Evolutionary conservation across 495 filamentous ascomycete genomes (phyloP).

Genomic region (Bacidia rubella): DNA sequence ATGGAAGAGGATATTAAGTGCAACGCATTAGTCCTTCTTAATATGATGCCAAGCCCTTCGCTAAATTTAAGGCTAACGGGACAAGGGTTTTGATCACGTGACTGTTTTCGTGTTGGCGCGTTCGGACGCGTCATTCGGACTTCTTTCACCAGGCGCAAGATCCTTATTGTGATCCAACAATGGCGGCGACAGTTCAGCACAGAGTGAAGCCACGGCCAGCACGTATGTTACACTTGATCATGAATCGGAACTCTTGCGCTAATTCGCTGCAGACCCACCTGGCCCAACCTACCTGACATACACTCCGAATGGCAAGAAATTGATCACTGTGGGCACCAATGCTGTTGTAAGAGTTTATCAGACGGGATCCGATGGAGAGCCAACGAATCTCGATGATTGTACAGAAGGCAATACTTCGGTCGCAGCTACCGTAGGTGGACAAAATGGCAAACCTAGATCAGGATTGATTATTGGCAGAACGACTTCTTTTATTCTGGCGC

Average conservation of each 20-base stretch:
- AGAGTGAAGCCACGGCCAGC: constrained; percentile 31
- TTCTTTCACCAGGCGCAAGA: neutral
- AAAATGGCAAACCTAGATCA: neutral
- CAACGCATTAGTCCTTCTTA: too few relatives aligned
- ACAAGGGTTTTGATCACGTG: too few relatives aligned
- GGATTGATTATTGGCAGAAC: constrained; percentile 34
- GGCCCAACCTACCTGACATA: constrained; percentile 53
- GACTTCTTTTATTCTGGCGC: constrained; percentile 75
- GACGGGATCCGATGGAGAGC: constrained; percentile 81
- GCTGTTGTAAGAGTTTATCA: constrained; percentile 82
- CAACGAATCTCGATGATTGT: constrained; percentile 76
- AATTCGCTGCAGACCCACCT: constrained; percentile 40
- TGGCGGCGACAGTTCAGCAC: constrained; percentile 22
- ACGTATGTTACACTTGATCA: constrained; percentile 26
- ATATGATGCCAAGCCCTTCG: too few relatives aligned
- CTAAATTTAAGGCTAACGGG: too few relatives aligned
- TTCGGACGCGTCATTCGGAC: neutral
- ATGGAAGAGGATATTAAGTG: too few relatives aligned
- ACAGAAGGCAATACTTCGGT: constrained; percentile 68
- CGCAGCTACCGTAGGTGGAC: constrained; percentile 46
- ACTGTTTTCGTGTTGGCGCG: neutral
- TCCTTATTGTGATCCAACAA: neutral
- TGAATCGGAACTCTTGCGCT: neutral
- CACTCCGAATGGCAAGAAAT: constrained; percentile 52
- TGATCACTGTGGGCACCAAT: constrained; percentile 82